Base-by-base conservation (phyloP, 306 rosid genomes). In the Glycine tomentella region DNA sequence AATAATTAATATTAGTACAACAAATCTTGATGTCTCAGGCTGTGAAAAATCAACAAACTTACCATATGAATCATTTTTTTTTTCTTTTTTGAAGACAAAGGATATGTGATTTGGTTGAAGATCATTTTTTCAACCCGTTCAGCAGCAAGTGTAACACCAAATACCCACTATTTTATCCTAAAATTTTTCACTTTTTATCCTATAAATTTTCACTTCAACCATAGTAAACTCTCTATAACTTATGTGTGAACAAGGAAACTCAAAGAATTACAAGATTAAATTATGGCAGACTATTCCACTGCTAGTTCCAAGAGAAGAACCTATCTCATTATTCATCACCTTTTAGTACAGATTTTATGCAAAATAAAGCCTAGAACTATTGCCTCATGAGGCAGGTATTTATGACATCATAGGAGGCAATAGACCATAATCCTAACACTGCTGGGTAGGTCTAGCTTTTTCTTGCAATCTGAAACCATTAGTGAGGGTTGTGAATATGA, bases 11-110 rank as follows among this genome's bases (percentile, higher is more conserved):
- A 58, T 20, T 10, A 6, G 38, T 16, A 62, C 55, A 53, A 25
- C 62, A 57, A 10, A 17, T 25, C 14, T 9, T 25, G n/a, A 72
- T 80, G 57, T 17, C 67, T 31, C 38, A 34, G 5, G 48, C 61
- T 68, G 16, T 56, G 16, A 69, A 31, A 33, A 57, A 44, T 49
- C 71, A 74, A 72, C 49, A 72, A 45, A 8, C 44, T 65, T 14
- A 34, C 8, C 69, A 5, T 13, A 14, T 13, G 46, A 63, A 63
- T 11, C 16, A 59, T n/a, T n/a, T 8, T 20, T 20, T 20, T 20
- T 20, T 20, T 20, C 25, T 20, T 20, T 20, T 62, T 59, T 11
- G 2, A 59, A 59, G 40, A 25, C 66, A 59, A 20, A 9, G 40
- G 66, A 31, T 59, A 25, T 9, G 8, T 25, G n/a, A 15, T 59